Evolutionary conservation across 2,329 filamentous ascomycete species (phyloP), one percentile per base, ranked within the genome.

Genomic region (Trichoderma sp.): DNA sequence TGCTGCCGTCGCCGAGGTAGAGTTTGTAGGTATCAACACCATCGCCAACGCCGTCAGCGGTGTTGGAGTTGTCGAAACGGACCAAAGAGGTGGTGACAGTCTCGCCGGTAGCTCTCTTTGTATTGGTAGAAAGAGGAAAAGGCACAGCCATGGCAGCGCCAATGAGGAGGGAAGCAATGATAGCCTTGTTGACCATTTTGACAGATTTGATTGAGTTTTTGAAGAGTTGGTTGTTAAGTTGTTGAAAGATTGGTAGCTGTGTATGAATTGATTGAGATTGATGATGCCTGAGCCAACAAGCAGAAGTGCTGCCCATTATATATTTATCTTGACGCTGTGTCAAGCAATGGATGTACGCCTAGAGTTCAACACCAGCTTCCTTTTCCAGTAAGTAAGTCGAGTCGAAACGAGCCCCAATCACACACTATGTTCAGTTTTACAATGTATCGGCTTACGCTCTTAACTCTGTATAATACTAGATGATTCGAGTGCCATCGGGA

Each of bases 11-110:
- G 9, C 68, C 68, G 22, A 42, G 35, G 65, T 64, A 69, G 67
- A 74, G 73, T 17, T 58, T 73, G 69, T 79, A 79, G 2, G 57
- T 48, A 69, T 78, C 77, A 13, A 42, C 29, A 34, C 74, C 74
- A 54, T 59, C 66, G 15, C 73, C 72, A 29, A 69, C 52, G 25
- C 71, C 71, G 25, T 69, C 67, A 1, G 56, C 22, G 58, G 67
- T 66, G 22, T 68, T 52, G 57, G 66, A 68, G 48, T 70, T 69
- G 60, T 60, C 42, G 29, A 54, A 35, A 22, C 61, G 60, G 17
- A 61, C 60, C 2, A 68, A 19, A 2, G 61, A 5, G 25, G 50
- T 53, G 35, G 45, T 65, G 54, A 68, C 67, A 22, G 29, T 54
- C 35, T 68, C 67, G 17, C 48, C 56, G 1, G 64, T 53, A 29